Percentiles rank a stretch among this genome's conserved stretches.
These are phyloP conservation scores for Darksidea phi DNA, from an alignment of 495 filamentous ascomycete species.

Conservation along the genomic window DNA sequence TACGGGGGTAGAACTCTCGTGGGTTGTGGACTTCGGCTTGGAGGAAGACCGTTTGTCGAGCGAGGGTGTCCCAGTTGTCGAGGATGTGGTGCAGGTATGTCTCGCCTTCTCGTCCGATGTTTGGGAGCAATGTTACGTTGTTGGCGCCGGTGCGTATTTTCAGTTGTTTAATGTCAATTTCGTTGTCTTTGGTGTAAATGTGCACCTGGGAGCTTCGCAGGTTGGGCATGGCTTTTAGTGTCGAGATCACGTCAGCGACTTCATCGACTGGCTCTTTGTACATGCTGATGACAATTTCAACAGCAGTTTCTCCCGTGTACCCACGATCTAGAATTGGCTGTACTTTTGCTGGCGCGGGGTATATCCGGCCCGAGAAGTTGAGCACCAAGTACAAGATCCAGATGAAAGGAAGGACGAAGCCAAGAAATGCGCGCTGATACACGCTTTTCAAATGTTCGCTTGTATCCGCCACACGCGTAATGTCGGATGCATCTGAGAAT, in stretches of 20 bases:
- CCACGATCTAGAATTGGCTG: constrained; percentile 1
- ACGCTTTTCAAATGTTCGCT: background rate
- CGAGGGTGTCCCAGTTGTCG: constrained; percentile 46
- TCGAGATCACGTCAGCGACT: constrained; percentile 32
- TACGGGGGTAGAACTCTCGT: constrained; percentile 40
- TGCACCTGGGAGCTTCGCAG: constrained; percentile 28
- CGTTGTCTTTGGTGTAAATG: constrained; percentile 45
- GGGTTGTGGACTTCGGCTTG: constrained; percentile 48
- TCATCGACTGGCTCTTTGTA: constrained; percentile 39
- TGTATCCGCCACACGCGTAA: background rate
- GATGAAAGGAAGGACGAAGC: background rate
- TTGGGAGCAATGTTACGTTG: constrained; percentile 40
- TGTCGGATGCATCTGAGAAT: background rate
- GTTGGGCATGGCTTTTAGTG: constrained; percentile 28
- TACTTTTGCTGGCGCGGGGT: background rate
- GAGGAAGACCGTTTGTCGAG: constrained; percentile 50
- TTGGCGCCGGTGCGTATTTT: constrained; percentile 38
- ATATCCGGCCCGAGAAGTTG: constrained; percentile 6
- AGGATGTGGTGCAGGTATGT: constrained; percentile 51
- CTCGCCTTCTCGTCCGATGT: constrained; percentile 48
- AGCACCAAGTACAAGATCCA: constrained; percentile 16
- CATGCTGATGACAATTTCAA: constrained; percentile 48
- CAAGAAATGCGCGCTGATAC: background rate
- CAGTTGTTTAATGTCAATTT: constrained; percentile 30
- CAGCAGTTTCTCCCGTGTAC: constrained; percentile 2